Conservation (phyloP, 2,329 filamentous ascomycete species). For the Diaporthe ilicicola region DNA sequence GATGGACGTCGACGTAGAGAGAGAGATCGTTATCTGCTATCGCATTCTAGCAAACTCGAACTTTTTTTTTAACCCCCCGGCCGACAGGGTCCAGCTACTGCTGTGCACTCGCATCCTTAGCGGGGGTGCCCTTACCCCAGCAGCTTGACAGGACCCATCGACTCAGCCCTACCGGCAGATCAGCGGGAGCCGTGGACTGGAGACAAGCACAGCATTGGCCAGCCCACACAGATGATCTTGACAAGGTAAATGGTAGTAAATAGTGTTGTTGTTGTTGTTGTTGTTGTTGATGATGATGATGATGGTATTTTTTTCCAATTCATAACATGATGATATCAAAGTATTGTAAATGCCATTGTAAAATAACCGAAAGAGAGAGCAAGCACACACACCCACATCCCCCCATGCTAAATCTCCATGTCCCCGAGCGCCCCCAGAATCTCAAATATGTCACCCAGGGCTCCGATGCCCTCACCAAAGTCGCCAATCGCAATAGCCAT, state of each 20-base stretch:
- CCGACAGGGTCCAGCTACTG: neutral
- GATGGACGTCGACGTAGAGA: neutral
- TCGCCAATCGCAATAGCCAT: conserved; percentile 11
- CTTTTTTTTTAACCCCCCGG: conserved; percentile 12
- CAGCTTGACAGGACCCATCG: neutral
- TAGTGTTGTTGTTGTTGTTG: too few relatives aligned
- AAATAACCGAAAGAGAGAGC: neutral
- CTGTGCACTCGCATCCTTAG: neutral
- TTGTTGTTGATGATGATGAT: neutral
- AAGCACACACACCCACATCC: too few relatives aligned
- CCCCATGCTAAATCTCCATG: neutral
- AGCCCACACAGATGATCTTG: too few relatives aligned
- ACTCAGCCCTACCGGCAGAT: conserved; percentile 26
- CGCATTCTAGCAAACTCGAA: conserved; percentile 14
- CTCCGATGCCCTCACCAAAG: conserved; percentile 18
- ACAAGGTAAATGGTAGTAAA: neutral
- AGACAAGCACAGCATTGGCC: too few relatives aligned
- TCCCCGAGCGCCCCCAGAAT: conserved; percentile 11
- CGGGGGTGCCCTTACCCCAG: neutral
- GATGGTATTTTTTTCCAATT: neutral
- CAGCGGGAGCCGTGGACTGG: neutral
- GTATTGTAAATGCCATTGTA: neutral
- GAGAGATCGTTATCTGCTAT: neutral
- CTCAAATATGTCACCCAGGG: conserved; percentile 7
- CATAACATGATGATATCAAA: neutral